Base-by-base conservation (phyloP, 306 rosid species). In the Acacia melanoxylon region DNA sequence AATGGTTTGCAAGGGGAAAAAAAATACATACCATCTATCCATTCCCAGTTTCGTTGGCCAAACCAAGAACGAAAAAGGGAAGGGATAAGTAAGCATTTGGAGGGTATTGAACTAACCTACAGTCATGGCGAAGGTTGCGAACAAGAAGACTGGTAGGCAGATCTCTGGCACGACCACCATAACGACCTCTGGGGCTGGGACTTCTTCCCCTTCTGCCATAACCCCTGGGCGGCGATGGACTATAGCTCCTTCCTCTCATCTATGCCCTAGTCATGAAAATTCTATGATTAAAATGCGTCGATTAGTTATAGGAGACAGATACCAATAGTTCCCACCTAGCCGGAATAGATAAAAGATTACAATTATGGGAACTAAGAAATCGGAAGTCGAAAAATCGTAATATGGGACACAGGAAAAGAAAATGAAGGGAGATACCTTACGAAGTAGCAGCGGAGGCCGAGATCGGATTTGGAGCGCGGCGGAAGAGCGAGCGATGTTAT, bases 121-220 rank as follows among this genome's bases (percentile, higher is more conserved):
- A 96, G 61, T 96, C 98, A 76, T 91, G 98, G 78, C 99, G 93
- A 83, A 96, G 99, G 90, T 96, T 96, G 67, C 99, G 99, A 58
- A 96, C 99, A 17, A 96, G 93, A 80, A 96, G 99, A 22, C 99
- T 96, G 24, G 98, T 93, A 14, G 99, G 98, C 27, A 87, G 94
- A 87, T 96, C 99, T 81, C 98, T 85, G 29, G 88, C 77, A 66
- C 95, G 94, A 37, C 91, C 92, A 37, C 90, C 88, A 74, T 92
- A 83, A 54, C 97, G 98, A 29, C 98, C 94, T 45, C 99, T 89
- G 3, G 99, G 99, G 86, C 97, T 93, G 0, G 99, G 98, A 78
- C 99, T 95, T 73, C 96, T 78, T 19, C 97, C 97, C 86, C 98
- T 90, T 84, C 97, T 84, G 56, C 93, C 88, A 77, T 95, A 93